Evolutionary conservation across 192 early-diverging fungal species (phyloP).

Genomic region (Piromyces finnis): DNA sequence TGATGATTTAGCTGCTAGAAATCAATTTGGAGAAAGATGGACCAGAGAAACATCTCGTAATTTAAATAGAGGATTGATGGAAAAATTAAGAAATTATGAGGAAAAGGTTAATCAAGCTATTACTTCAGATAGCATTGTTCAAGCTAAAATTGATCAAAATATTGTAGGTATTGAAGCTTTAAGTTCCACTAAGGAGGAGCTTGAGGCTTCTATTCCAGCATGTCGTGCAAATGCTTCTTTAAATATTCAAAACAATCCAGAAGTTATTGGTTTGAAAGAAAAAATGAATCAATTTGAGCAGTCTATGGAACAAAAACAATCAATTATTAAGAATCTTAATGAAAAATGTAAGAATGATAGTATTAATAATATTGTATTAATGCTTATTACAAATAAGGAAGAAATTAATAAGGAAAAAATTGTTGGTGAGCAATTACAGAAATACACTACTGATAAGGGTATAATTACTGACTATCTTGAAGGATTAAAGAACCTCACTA

Average conservation of each 20-base stretch:
- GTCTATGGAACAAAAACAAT: neutral
- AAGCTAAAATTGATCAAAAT: neutral
- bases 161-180: neutral
- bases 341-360: neutral
- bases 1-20: neutral
- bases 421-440: neutral
- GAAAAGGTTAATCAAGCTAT: neutral
- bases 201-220: neutral
- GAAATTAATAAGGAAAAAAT: neutral
- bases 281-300: neutral
- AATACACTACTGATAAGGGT: neutral
- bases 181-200: neutral
- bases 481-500: neutral
- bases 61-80: neutral
- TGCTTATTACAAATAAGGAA: neutral
- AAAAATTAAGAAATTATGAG: neutral
- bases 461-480: neutral
- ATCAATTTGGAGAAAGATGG: neutral
- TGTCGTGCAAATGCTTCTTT: neutral
- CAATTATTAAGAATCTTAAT: neutral
- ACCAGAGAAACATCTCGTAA: neutral
- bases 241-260: neutral
- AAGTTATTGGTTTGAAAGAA: neutral
- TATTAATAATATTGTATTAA: neutral
- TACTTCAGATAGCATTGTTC: neutral